Percentiles rank a stretch among this genome's conserved stretches.
Evolutionary conservation across 2,329 filamentous ascomycete genomes (phyloP).

Genomic region (Nigrospora oryzae): DNA sequence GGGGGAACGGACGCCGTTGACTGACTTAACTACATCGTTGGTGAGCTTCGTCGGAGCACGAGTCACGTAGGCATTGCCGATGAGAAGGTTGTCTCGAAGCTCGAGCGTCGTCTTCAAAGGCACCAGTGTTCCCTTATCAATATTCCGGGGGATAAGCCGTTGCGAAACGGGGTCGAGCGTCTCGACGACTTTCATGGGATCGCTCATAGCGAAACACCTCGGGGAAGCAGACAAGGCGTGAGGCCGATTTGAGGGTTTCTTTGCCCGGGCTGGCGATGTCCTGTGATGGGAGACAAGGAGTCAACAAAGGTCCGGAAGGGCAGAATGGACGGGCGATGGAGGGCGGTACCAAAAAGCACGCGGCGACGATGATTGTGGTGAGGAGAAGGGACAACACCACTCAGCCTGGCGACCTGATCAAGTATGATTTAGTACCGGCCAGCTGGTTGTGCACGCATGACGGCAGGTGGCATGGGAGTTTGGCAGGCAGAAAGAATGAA

Average conservation of each 20-base stretch:
- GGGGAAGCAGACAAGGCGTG: constrained; percentile 18
- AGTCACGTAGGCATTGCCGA: constrained; percentile 61
- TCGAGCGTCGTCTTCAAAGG: constrained; percentile 59
- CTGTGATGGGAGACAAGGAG: no score
- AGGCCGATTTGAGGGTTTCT: constrained; percentile 8
- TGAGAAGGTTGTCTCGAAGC: constrained; percentile 47
- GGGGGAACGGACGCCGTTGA: constrained; percentile 10
- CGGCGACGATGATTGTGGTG: no score
- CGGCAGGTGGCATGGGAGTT: no score
- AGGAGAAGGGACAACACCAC: no score
- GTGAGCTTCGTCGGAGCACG: constrained; percentile 64
- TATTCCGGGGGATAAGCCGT: constrained; percentile 19
- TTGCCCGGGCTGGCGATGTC: not conserved
- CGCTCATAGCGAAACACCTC: constrained; percentile 24
- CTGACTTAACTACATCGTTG: constrained; percentile 65
- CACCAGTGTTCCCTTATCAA: constrained; percentile 33
- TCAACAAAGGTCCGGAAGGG: no score
- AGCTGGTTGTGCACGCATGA: no score
- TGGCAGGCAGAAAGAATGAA: no score
- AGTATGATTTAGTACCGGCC: no score
- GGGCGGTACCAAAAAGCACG: no score
- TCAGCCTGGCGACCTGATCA: no score
- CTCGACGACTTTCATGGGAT: constrained; percentile 27
- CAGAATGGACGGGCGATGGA: no score
- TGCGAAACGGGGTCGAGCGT: constrained; percentile 25